These are phyloP conservation scores for Paramecium octaurelia DNA, from an alignment of 73 alveolate genomes.

Conservation along the genomic window DNA sequence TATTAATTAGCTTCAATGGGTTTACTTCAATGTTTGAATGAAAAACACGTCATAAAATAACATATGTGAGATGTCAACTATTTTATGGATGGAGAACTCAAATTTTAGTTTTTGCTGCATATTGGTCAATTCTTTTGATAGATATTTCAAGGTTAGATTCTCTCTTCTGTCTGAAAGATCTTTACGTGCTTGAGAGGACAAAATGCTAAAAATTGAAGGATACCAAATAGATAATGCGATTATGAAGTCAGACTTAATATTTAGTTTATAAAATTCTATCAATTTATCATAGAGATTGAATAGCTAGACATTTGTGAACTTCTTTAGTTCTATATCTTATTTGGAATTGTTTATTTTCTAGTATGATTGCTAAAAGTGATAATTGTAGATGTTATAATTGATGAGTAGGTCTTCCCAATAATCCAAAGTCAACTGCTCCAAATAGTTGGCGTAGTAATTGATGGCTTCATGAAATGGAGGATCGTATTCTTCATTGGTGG, in stretches of 20 bases:
- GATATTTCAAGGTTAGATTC: neutral
- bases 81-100: neutral
- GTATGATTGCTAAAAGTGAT: neutral
- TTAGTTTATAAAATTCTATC: neutral
- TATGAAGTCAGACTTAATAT: neutral
- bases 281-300: neutral
- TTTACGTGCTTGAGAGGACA: neutral
- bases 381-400: neutral
- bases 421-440: neutral
- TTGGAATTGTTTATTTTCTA: neutral
- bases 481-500: neutral
- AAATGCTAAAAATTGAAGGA: neutral
- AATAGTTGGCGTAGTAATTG: neutral
- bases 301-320: neutral
- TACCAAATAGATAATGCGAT: slow-evolving; percentile 3
- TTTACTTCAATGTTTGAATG: neutral
- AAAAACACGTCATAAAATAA: slow-evolving; percentile 5
- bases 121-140: neutral
- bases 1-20: neutral
- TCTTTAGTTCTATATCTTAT: neutral
- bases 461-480: neutral
- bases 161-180: slow-evolving; percentile 19
- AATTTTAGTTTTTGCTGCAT: neutral
- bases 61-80: neutral
- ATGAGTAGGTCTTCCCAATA: neutral